phyloP scores from a whole-genome alignment of 2,329 filamentous ascomycete genomes.

The Aspergillus floridensis region DNA sequence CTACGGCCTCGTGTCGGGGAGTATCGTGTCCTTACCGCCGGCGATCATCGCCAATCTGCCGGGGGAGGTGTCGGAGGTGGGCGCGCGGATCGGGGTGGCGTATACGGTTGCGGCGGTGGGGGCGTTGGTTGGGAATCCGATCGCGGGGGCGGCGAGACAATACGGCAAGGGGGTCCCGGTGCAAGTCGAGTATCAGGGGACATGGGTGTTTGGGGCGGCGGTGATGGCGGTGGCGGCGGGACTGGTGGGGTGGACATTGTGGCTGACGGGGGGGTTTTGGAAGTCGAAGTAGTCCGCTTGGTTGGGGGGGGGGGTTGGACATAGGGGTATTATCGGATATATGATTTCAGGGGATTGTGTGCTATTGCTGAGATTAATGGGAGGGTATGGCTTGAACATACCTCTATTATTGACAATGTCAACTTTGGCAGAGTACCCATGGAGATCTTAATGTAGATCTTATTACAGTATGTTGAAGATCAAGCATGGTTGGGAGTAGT shows the following conservation, averaged over 20 bases:
- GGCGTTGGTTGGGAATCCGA: slow-evolving; percentile 48
- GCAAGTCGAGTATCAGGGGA: background rate
- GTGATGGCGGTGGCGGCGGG: background rate
- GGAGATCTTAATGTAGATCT: rapidly evolving
- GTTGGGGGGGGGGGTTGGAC: too few relatives aligned
- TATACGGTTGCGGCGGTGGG: slow-evolving; percentile 36
- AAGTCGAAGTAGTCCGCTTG: too few relatives aligned
- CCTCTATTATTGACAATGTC: too few relatives aligned
- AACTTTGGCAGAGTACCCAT: rapidly evolving
- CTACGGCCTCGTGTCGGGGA: slow-evolving; percentile 43
- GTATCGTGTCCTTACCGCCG: slow-evolving; percentile 10
- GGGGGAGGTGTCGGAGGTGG: slow-evolving; percentile 46
- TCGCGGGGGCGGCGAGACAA: slow-evolving; percentile 35
- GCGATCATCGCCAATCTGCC: slow-evolving; percentile 22
- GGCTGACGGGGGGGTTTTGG: background rate
- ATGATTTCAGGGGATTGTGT: too few relatives aligned
- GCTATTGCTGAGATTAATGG: too few relatives aligned
- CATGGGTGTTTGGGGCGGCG: background rate
- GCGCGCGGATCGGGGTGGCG: slow-evolving; percentile 54
- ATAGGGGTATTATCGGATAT: too few relatives aligned
- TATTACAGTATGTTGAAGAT: too few relatives aligned
- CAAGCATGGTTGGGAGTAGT: too few relatives aligned
- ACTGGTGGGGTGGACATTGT: background rate
- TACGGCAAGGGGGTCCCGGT: background rate
- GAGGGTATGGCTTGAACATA: too few relatives aligned